Conservation (phyloP, 495 filamentous ascomycete genomes). For the Corynascus novoguineensis region DNA sequence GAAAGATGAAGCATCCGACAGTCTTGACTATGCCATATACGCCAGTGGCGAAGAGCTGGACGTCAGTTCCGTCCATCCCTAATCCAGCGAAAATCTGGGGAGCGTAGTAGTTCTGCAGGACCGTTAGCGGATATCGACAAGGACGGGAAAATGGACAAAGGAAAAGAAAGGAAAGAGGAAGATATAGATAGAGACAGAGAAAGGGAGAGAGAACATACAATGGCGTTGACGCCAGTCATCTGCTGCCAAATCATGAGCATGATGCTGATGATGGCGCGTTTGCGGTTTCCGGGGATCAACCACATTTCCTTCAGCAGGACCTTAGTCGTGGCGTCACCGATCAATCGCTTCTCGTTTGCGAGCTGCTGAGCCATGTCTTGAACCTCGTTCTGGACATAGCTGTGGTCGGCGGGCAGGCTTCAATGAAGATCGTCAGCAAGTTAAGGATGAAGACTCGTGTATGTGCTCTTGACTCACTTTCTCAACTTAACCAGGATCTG, state of each 20-base stretch:
- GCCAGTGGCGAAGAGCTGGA: constrained; percentile 55
- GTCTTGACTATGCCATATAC: constrained; percentile 60
- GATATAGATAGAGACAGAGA: no score
- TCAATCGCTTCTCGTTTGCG: constrained; percentile 55
- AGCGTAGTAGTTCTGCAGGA: constrained; percentile 56
- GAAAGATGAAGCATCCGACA: constrained; percentile 52
- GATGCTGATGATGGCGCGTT: constrained; percentile 32
- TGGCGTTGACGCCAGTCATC: constrained; percentile 59
- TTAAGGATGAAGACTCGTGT: not conserved
- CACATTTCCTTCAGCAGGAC: constrained; percentile 65
- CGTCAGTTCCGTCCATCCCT: constrained; percentile 48
- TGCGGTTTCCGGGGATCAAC: constrained; percentile 51
- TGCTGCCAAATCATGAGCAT: constrained; percentile 68
- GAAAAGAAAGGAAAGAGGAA: no score
- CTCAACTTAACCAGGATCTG: constrained; percentile 44
- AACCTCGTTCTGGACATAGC: constrained; percentile 59
- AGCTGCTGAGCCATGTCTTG: constrained; percentile 59
- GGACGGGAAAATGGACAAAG: not conserved
- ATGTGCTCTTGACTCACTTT: not conserved
- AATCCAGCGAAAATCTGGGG: constrained; percentile 64
- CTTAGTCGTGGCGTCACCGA: constrained; percentile 53
- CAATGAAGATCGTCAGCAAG: not conserved
- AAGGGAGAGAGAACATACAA: constrained; percentile 20
- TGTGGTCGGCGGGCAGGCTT: constrained; percentile 48
- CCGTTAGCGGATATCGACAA: no score